Evolutionary conservation across 805 yeast species (phyloP), one percentile per base, ranked within the genome.

Genomic region (Cyberlindnera veronae): DNA sequence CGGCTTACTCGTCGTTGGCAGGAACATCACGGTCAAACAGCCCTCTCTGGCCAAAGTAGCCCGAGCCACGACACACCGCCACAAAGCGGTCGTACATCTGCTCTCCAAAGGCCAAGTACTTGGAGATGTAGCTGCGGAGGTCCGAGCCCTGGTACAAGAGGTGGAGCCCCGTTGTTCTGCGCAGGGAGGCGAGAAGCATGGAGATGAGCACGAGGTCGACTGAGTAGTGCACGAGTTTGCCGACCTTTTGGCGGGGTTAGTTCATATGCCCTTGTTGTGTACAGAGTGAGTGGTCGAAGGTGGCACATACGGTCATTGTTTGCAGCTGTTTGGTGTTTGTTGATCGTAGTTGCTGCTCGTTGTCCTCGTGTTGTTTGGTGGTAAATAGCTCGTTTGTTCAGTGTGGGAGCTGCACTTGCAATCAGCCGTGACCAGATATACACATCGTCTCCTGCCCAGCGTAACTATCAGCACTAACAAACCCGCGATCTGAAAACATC

Each of bases 161-260:
- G 50, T 74, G 74, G 34, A 81, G 68, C 0, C 97, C 97, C 0
- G 96, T 84, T 46, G 85, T 80, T 46, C 88, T 74, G 58, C 87
- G 83, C 38, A 90, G 73, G 3, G 95, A 95, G 0, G 97, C 96
- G 32, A 91, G 66, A 12, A 90, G 69, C 59, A 93, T 77, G 3
- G 96, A 85, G 8, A 87, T 67, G 42, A 90, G 68, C 3, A 90
- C 77, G 47, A 89, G 71, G 57, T 90, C 97, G 41, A 88, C 54
- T 0, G 91, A 76, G 51, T 77, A 76, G 62, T 88, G 96, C 10
- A 84, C 60, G 41, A 81, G 50, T 58, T 70, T 77, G 3, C 89
- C 88, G 29, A 43, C 26, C 46, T 42, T 10, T 19, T 7, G 17
- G 15, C 12, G 14, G 19, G 4, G 37, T 27, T 17, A 20, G 37